Conservation (phyloP, 169 alveolate species). For the Theileria luwenshuni region DNA sequence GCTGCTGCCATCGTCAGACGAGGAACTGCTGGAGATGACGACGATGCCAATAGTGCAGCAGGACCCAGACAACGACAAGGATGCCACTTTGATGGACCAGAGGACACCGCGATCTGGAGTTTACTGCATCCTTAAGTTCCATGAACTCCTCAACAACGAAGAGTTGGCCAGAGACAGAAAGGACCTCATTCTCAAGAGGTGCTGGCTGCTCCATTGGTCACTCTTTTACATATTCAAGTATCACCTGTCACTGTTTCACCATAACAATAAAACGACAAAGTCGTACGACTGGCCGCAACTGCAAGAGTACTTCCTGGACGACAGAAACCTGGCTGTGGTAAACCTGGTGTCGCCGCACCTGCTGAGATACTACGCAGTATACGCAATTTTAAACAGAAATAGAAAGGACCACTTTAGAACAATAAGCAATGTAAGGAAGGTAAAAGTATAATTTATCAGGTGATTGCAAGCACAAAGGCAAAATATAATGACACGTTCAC, state of each 20-base stretch:
- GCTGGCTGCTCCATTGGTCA: constrained; percentile 81
- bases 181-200: constrained; percentile 75
- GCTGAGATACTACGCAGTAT: constrained; percentile 79
- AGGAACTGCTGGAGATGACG: constrained; percentile 50
- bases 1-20: constrained; percentile 52
- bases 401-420: constrained; percentile 80
- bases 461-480: constrained; percentile 74
- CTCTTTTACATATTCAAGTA: constrained; percentile 75
- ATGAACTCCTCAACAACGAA: constrained; percentile 66
- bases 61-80: constrained; percentile 63
- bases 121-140: constrained; percentile 68
- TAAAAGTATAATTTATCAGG: constrained; percentile 13
- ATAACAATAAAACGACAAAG: constrained; percentile 71
- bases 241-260: constrained; percentile 70
- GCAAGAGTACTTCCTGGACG: constrained; percentile 80
- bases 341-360: constrained; percentile 77
- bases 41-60: constrained; percentile 47
- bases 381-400: constrained; percentile 76
- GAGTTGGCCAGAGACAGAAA: constrained; percentile 66
- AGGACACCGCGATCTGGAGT: constrained; percentile 70
- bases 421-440: constrained; percentile 52
- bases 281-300: constrained; percentile 73
- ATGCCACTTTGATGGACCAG: constrained; percentile 55
- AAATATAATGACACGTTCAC: constrained; percentile 87
- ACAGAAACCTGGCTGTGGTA: constrained; percentile 75